Base-by-base conservation (phyloP, 164 flowering plant species). In the Chimonanthus praecox region DNA sequence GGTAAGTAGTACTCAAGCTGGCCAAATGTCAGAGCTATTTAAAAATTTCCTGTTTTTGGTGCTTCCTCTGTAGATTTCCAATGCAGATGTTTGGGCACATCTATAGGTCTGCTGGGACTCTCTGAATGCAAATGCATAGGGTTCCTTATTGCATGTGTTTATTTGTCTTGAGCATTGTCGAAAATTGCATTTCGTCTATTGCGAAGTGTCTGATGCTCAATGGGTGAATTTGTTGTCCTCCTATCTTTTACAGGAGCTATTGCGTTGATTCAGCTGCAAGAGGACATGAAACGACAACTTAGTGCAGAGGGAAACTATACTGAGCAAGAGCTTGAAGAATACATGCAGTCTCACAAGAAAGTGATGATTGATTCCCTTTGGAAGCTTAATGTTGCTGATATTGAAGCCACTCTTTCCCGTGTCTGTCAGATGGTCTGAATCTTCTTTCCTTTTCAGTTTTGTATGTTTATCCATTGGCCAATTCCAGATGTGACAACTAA, bases 351-450 rank as follows among this genome's bases (percentile, higher is more conserved):
- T 20, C 90, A 95, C 86, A 93, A 92, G 74, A 88, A 93, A 74
- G 49, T 88, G 81, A 90, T 95, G 97, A 89, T 86, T 74, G 97
- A 95, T 84, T 95, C 99, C 33, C 80, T 95, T 6, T 95, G 99
- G 99, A 95, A 95, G 83, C 97, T 95, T 70, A 95, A 95, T 81
- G 99, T 95, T 13, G 98, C 96, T 73, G 99, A 95, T 72, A 93
- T 95, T 76, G 99, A 95, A 85, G 92, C 89, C 20, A 95, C 99
- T 68, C 94, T 93, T 74, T 90, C 97, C 51, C 97, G 91, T 77
- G 98, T 95, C 76, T 95, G 99, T 80, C 97, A 87, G 72, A 88
- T 90, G 99, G 99, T 95, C 81, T 73, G 83, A 76, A 75, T 50
- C 18, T 66, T 58, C n/a, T 49, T 33, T n/a, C 43, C 43, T 74